Percentiles rank a stretch among this genome's conserved stretches.
Conservation (phyloP, 306 rosid genomes). For the Begonia peltatifolia region DNA sequence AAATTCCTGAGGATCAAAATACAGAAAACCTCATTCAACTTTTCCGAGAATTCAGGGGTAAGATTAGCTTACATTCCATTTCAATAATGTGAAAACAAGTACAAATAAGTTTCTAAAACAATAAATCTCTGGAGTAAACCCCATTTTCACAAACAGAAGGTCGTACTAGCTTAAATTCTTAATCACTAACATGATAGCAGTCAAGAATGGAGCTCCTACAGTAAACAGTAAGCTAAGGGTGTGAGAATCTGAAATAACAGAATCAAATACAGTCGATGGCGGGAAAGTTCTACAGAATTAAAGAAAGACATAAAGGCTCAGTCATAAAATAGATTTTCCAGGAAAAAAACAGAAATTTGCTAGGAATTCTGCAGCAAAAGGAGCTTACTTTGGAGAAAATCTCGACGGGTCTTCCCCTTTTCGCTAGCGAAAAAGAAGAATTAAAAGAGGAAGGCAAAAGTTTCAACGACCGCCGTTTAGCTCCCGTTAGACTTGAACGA, state of each 20-base stretch:
- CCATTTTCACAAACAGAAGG: not conserved
- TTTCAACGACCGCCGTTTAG: not conserved
- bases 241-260: not conserved
- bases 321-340: not conserved
- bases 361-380: not conserved
- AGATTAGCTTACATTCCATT: no score
- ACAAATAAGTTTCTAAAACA: no score
- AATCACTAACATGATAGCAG: no score
- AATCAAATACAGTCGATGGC: not conserved
- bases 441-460: not conserved
- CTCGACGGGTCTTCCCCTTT: not conserved
- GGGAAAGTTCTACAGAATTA: not conserved
- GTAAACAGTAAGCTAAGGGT: no score
- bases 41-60: no score
- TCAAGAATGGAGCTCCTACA: no score
- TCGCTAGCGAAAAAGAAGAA: not conserved
- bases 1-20: no score
- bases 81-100: no score
- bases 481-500: not conserved
- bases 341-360: not conserved
- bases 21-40: no score
- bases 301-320: not conserved
- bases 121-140: no score
- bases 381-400: conserved; percentile 5
- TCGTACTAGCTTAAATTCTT: no score